phyloP scores from a whole-genome alignment of 148 eudicot genomes.

The Drosera capensis region DNA sequence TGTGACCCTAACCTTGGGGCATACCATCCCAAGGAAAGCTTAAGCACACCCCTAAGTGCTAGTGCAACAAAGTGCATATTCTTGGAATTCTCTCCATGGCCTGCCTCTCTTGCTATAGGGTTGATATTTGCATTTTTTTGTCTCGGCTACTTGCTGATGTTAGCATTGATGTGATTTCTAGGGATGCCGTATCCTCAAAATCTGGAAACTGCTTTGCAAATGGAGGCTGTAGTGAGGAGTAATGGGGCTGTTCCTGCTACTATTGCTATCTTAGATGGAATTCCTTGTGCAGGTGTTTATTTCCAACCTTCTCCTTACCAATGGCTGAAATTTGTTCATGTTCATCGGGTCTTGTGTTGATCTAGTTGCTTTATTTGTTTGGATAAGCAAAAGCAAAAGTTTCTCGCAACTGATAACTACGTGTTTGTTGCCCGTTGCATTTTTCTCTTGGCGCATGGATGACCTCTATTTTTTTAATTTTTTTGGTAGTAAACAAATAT shows the following conservation, averaged over 20 bases:
- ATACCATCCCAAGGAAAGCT: too few relatives aligned
- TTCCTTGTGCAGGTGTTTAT: slow-evolving; percentile 66
- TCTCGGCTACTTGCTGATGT: neutral
- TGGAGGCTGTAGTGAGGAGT: slow-evolving; percentile 67
- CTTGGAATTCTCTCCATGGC: neutral
- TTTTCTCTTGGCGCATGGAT: too few relatives aligned
- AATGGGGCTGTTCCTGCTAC: slow-evolving; percentile 96
- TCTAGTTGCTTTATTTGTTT: neutral
- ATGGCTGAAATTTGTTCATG: neutral
- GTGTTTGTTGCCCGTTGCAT: too few relatives aligned
- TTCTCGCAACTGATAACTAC: too few relatives aligned
- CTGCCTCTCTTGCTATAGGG: neutral
- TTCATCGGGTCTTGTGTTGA: neutral
- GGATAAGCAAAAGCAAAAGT: too few relatives aligned
- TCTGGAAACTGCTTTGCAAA: slow-evolving; percentile 71
- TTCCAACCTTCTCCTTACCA: neutral
- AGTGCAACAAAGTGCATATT: too few relatives aligned
- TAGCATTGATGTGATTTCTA: slow-evolving; percentile 6
- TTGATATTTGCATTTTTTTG: neutral
- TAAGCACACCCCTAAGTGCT: too few relatives aligned
- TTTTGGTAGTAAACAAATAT: too few relatives aligned
- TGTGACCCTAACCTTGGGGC: too few relatives aligned
- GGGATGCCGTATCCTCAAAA: slow-evolving; percentile 99
- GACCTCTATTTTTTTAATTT: too few relatives aligned
- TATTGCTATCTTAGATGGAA: slow-evolving; percentile 81